These are phyloP conservation scores for Lentinula boryana DNA, from an alignment of 768 basidiomycete species.

Conservation along the genomic window DNA sequence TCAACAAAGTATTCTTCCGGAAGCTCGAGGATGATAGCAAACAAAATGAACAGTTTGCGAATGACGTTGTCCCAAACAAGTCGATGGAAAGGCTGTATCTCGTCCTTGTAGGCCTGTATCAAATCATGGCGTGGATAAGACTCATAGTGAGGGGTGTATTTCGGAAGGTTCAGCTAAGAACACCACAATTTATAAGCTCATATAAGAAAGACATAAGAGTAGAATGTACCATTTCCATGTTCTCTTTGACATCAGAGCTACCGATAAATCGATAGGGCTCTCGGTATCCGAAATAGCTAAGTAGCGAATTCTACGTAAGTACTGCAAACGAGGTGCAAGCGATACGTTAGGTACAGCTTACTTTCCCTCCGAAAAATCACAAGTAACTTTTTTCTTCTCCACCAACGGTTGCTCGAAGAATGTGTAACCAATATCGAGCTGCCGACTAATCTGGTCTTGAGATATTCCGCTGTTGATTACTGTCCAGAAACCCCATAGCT, in stretches of 20 bases:
- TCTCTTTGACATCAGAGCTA: conserved; percentile 26
- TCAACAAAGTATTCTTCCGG: conserved; percentile 40
- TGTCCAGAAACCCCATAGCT: conserved; percentile 35
- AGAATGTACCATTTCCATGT: conserved; percentile 24
- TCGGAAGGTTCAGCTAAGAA: conserved; percentile 26
- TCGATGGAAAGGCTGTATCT: conserved; percentile 23
- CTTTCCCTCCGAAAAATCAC: conserved; percentile 27
- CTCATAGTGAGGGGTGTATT: conserved; percentile 22
- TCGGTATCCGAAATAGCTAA: conserved; percentile 27
- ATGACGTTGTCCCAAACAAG: conserved; percentile 25
- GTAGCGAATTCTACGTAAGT: background rate
- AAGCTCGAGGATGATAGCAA: conserved; percentile 38
- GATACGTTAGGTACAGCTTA: conserved; percentile 6
- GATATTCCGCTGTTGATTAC: conserved; percentile 31
- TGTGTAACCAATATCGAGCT: conserved; percentile 28
- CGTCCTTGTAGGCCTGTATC: conserved; percentile 20
- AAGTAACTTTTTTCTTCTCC: conserved; percentile 24
- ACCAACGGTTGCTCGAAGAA: conserved; percentile 29
- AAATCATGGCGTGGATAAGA: conserved; percentile 12
- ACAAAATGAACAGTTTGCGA: conserved; percentile 22
- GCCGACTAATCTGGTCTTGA: conserved; percentile 28
- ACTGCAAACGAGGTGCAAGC: background rate
- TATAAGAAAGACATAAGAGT: background rate
- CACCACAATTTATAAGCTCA: background rate
- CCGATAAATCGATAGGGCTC: conserved; percentile 27